A percentile compares a stretch with the other conserved stretches of the same genome.
Conservation (phyloP, 441 rosid genomes). For the Cnidoscolus chayamansa region DNA sequence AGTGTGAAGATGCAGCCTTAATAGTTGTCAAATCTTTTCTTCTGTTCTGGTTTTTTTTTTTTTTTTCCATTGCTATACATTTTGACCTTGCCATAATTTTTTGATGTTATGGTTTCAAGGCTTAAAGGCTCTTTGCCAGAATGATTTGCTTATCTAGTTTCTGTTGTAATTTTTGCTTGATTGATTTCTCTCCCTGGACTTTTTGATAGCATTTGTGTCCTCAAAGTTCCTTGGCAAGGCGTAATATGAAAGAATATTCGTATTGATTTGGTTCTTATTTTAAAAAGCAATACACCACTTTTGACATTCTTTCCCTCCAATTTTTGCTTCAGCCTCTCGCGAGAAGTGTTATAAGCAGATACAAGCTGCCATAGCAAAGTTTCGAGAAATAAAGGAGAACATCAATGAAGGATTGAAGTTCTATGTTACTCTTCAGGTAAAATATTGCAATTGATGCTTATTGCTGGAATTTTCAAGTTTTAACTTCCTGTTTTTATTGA, state of each 20-base stretch:
- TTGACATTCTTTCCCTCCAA: slow-evolving; percentile 13
- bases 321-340: slow-evolving; percentile 60
- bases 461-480: background rate
- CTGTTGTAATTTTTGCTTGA: background rate
- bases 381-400: slow-evolving; percentile 88
- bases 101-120: background rate
- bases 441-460: slow-evolving; percentile 11
- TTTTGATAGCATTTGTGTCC: slow-evolving; percentile 1
- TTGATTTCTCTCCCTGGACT: background rate
- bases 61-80: background rate
- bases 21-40: background rate
- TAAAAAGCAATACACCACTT: background rate
- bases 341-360: slow-evolving; percentile 90
- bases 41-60: background rate
- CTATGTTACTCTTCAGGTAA: slow-evolving; percentile 93
- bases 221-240: background rate
- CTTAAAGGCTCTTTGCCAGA: background rate
- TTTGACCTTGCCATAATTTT: background rate
- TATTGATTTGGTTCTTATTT: background rate
- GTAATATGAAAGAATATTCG: background rate
- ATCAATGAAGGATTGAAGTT: slow-evolving; percentile 92
- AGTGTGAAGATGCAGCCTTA: background rate
- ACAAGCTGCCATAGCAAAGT: slow-evolving; percentile 80
- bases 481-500: background rate
- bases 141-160: background rate